Evolutionary conservation across 345 rosid genomes (phyloP), one percentile per base, ranked within the genome.

Genomic region (Hypericum perforatum): DNA sequence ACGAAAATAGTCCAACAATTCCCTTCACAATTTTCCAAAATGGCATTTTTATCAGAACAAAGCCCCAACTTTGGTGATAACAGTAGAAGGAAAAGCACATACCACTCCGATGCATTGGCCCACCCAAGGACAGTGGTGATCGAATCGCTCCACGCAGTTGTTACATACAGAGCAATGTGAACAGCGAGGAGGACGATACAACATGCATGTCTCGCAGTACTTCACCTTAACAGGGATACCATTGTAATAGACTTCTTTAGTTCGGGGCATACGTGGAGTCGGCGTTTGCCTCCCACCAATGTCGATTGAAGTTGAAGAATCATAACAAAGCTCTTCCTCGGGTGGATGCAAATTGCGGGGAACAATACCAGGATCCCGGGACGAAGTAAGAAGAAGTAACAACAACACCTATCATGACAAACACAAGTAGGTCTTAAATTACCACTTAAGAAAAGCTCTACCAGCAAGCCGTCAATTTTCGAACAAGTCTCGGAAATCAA

Each of bases 61-160:
- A 22, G 32, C 4, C 32, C 1, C 32, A 22, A 22, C 1, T 22
- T 22, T 22, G 32, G 32, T 22, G 32, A 22, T 22, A 22, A 22
- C 32, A 22, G 1, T 1, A 22, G 7, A 0, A 12, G 11, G 7
- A 0, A 12, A 9, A 69, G 11, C 10, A 64, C 70, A 9, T 76
- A 79, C 85, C 75, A 62, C 16, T 52, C 85, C 85, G 11, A 79
- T 74, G 77, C 85, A 79, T 45, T 79, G 85, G 48, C 85, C 85
- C 5, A 76, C 76, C 85, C 81, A 79, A 22, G 74, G 79, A 53
- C 85, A 76, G 52, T 79, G 85, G 54, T 79, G 85, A 60, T 79
- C 85, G 39, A 79, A 79, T 39, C 75, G 47, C 67, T 76, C 79
- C 43, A 79, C 81, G 13, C 81, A 79, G 15, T 76, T 76, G 55